Evolutionary conservation across 2,329 filamentous ascomycete genomes (phyloP).

Genomic region (Alternaria incomplexa): DNA sequence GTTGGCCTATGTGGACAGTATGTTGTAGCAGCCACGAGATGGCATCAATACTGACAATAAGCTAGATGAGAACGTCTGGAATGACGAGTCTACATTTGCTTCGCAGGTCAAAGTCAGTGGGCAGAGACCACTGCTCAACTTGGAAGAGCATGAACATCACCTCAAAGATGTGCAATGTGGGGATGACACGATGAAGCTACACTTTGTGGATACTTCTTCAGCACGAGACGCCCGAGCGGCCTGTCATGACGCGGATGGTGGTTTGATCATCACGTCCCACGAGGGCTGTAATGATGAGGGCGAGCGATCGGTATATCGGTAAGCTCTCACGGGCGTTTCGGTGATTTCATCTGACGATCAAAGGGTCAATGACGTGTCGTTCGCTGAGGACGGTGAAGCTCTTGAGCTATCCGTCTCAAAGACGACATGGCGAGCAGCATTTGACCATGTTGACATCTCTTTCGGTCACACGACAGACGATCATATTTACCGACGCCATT

Average conservation of each 20-base stretch:
- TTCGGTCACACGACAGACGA: constrained; percentile 42
- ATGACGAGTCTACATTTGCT: constrained; percentile 37
- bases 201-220: constrained; percentile 33
- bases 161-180: constrained; percentile 38
- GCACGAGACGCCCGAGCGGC: constrained; percentile 36
- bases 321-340: neutral
- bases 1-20: constrained; percentile 45
- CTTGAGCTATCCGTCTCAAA: constrained; percentile 35
- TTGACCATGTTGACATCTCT: constrained; percentile 36
- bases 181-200: constrained; percentile 32
- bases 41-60: neutral
- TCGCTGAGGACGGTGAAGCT: constrained; percentile 29
- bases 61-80: constrained; percentile 32
- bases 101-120: constrained; percentile 43
- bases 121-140: constrained; percentile 38
- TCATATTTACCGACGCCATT: constrained; percentile 38
- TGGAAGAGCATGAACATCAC: constrained; percentile 48
- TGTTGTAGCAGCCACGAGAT: neutral
- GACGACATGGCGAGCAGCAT: constrained; percentile 37
- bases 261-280: constrained; percentile 49
- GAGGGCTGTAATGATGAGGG: constrained; percentile 45
- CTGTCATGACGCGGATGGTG: constrained; percentile 27
- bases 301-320: constrained; percentile 44
- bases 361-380: constrained; percentile 31
- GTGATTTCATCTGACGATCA: neutral